A percentile compares a stretch with the other conserved stretches of the same genome.
phyloP scores from a whole-genome alignment of 768 basidiomycete species.

The Auricularia cornea region DNA sequence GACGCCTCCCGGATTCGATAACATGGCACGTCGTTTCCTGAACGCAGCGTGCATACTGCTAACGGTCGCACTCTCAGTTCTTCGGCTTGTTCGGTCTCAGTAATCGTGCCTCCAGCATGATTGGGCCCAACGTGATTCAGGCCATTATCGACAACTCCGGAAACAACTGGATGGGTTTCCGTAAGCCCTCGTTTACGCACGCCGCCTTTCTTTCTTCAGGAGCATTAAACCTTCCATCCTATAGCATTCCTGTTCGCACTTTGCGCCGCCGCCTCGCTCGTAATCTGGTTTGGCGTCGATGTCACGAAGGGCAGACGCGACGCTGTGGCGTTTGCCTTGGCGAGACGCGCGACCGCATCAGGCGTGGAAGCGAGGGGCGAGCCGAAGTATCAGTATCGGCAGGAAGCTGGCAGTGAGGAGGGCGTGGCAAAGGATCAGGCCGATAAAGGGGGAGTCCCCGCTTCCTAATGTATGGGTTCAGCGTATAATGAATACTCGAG shows the following conservation, averaged over 20 bases:
- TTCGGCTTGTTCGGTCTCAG: conserved; percentile 82
- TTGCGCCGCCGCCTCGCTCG: conserved; percentile 53
- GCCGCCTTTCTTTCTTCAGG: background rate
- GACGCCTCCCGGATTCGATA: conserved; percentile 79
- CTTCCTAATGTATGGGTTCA: too few species aligned
- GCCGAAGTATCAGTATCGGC: too few species aligned
- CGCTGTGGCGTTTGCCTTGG: conserved; percentile 36
- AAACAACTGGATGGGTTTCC: conserved; percentile 77
- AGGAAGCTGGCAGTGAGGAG: too few species aligned
- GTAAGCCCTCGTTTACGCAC: background rate
- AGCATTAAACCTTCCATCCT: background rate
- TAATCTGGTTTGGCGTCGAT: conserved; percentile 73
- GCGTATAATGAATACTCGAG: too few species aligned
- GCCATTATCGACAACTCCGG: conserved; percentile 67
- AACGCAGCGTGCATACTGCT: background rate
- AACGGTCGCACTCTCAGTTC: conserved; percentile 49
- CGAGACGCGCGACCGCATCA: background rate
- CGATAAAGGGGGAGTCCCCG: too few species aligned
- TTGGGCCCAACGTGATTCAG: conserved; percentile 80
- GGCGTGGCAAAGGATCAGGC: too few species aligned
- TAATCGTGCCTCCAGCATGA: conserved; percentile 78
- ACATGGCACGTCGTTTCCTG: conserved; percentile 38
- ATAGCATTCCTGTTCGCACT: conserved; percentile 64
- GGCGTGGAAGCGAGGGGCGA: background rate
- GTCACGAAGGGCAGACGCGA: conserved; percentile 53